Conservation (phyloP, 2,329 filamentous ascomycete genomes). For the Epichloe gansuensis region DNA sequence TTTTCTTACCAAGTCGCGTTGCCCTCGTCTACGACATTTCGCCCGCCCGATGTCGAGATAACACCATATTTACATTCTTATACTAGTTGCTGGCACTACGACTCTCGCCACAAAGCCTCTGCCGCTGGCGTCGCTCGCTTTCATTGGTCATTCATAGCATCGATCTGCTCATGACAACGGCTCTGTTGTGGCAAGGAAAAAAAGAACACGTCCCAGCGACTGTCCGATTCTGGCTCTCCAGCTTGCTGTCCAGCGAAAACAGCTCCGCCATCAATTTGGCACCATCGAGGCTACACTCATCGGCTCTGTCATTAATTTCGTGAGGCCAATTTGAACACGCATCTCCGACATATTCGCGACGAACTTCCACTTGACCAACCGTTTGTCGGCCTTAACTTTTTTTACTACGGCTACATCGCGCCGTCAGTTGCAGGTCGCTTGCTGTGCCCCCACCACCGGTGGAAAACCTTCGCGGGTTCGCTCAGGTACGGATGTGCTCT, state of each 20-base stretch:
- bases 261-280: not conserved
- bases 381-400: not conserved
- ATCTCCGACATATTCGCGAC: not conserved
- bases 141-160: not conserved
- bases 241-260: not conserved
- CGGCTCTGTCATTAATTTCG: not conserved
- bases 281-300: not conserved
- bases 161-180: not conserved
- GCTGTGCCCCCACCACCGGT: constrained; percentile 1
- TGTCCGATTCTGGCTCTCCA: not conserved
- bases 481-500: constrained; percentile 5
- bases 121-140: not conserved
- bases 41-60: not conserved
- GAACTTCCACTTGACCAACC: not conserved
- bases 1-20: not conserved
- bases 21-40: not conserved
- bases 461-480: constrained; percentile 1
- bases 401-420: constrained; percentile 2
- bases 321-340: not conserved
- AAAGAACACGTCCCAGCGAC: not conserved
- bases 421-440: constrained; percentile 1
- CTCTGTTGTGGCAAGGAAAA: not conserved
- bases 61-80: not conserved
- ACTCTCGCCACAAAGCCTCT: not conserved
- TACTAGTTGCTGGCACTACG: not conserved